phyloP scores from a whole-genome alignment of 1,139 yeast genomes.

The Debaryomyces sp. region DNA sequence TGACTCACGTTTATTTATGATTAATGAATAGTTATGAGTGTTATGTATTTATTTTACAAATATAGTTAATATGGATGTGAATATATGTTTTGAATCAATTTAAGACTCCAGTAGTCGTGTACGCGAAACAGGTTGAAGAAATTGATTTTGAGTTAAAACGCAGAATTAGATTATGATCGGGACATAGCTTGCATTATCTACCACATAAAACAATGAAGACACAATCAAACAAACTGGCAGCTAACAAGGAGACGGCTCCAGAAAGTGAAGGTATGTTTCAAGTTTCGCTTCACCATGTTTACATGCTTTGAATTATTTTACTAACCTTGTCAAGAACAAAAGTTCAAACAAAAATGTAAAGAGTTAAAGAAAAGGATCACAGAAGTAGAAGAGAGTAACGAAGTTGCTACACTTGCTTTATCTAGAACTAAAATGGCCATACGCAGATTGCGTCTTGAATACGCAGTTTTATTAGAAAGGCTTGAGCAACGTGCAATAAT shows the following conservation, averaged over 20 bases:
- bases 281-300: too few species aligned
- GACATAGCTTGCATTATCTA: neutral
- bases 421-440: slow-evolving; percentile 78
- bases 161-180: neutral
- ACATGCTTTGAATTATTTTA: neutral
- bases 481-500: slow-evolving; percentile 60
- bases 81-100: neutral
- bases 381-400: slow-evolving; percentile 81
- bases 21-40: neutral
- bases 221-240: slow-evolving; percentile 11
- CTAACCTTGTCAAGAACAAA: slow-evolving; percentile 33
- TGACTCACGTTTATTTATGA: neutral
- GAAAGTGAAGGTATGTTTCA: slow-evolving; percentile 46
- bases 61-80: neutral
- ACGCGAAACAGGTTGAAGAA: neutral
- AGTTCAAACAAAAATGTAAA: slow-evolving; percentile 62
- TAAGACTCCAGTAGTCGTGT: neutral
- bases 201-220: slow-evolving; percentile 10
- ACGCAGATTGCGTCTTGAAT: slow-evolving; percentile 79
- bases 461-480: slow-evolving; percentile 76
- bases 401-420: slow-evolving; percentile 74
- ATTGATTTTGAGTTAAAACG: neutral
- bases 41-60: neutral
- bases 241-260: slow-evolving; percentile 35
- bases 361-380: slow-evolving; percentile 72